phyloP scores from a whole-genome alignment of 2,329 filamentous ascomycete species.

The Clonostachys chloroleuca region DNA sequence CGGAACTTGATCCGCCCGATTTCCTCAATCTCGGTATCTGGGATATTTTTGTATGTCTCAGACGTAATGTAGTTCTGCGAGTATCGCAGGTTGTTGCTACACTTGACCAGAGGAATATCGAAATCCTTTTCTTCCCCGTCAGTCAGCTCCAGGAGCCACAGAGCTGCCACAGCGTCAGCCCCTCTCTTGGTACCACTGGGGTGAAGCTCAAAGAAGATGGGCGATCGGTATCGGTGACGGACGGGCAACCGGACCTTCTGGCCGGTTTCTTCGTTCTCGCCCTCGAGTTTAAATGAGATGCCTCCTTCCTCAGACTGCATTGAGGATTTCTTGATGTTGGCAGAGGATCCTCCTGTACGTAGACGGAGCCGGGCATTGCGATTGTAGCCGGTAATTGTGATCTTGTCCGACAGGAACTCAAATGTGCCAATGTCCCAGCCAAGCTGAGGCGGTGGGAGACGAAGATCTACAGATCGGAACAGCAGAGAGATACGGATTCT shows the following conservation, averaged over 20 bases:
- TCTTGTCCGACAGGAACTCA: conserved; percentile 70
- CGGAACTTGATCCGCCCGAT: conserved; percentile 78
- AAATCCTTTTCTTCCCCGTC: conserved; percentile 76
- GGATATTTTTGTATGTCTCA: conserved; percentile 63
- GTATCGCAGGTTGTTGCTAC: conserved; percentile 67
- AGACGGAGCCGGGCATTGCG: conserved; percentile 73
- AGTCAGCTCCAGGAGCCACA: conserved; percentile 83
- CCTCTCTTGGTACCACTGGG: conserved; percentile 58
- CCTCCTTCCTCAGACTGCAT: conserved; percentile 58
- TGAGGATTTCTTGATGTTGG: conserved; percentile 58
- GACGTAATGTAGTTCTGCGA: conserved; percentile 92
- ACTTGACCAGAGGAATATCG: conserved; percentile 88
- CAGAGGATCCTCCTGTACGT: conserved; percentile 80
- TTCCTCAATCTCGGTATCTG: conserved; percentile 73
- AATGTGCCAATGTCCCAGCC: conserved; percentile 97
- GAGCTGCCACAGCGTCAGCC: conserved; percentile 68
- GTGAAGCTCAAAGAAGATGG: conserved; percentile 85
- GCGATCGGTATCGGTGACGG: conserved; percentile 84
- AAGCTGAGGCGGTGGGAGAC: conserved; percentile 77
- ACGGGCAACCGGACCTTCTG: conserved; percentile 72
- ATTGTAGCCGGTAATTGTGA: conserved; percentile 60
- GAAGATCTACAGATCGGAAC: conserved; percentile 85
- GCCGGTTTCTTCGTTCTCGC: conserved; percentile 21
- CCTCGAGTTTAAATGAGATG: conserved; percentile 44
- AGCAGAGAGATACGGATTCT: conserved; percentile 83